Evolutionary conservation across 1,139 yeast genomes (phyloP).

Genomic region (Sugiyamaella novakii): DNA sequence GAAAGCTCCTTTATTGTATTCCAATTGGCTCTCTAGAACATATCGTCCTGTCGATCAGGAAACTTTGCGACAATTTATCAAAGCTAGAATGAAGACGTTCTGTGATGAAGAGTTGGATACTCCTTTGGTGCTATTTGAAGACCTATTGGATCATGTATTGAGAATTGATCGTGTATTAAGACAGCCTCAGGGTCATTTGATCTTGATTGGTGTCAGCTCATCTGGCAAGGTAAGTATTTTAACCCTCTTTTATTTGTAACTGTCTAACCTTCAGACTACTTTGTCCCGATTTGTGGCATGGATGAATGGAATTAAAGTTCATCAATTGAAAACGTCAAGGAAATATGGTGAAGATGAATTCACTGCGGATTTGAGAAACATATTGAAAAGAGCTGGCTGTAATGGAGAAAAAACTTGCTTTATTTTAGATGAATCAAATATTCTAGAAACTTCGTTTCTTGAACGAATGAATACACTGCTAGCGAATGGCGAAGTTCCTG

Average conservation of each 20-base stretch:
- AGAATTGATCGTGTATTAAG: constrained; percentile 80
- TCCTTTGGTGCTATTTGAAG: constrained; percentile 66
- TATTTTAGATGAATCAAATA: constrained; percentile 77
- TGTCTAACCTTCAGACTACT: constrained; percentile 47
- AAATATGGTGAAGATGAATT: constrained; percentile 64
- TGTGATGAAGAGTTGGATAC: constrained; percentile 69
- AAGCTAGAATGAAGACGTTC: constrained; percentile 68
- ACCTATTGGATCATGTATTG: constrained; percentile 71
- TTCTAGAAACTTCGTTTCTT: constrained; percentile 74
- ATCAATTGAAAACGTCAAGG: constrained; percentile 60
- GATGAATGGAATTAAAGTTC: constrained; percentile 75
- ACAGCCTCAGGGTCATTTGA: constrained; percentile 89
- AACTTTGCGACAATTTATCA: constrained; percentile 57
- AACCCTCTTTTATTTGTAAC: neutral
- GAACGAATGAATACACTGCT: constrained; percentile 90
- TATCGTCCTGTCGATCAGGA: constrained; percentile 59
- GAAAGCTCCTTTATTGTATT: constrained; percentile 58
- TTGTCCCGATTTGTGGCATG: constrained; percentile 83
- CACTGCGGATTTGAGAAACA: constrained; percentile 60
- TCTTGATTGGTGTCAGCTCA: constrained; percentile 82
- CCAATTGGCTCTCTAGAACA: constrained; percentile 71
- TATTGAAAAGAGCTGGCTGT: constrained; percentile 54
- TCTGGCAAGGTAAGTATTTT: constrained; percentile 59
- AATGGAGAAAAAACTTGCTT: constrained; percentile 69
- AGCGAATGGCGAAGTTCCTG: constrained; percentile 93